phyloP scores from a whole-genome alignment of 1,139 yeast genomes.

The Hemisphaericaspora subhashii region DNA sequence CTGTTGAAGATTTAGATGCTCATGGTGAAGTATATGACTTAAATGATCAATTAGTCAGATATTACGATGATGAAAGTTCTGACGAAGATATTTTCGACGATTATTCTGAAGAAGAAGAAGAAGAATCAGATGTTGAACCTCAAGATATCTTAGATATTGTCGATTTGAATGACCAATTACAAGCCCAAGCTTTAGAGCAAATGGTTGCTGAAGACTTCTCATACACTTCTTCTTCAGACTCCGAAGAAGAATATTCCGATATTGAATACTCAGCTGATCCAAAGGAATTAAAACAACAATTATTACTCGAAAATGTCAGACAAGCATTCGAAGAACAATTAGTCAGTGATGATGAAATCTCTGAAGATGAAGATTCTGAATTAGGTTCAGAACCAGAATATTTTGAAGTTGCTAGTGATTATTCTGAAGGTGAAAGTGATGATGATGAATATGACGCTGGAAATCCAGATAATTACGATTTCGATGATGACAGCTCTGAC shows the following conservation, averaged over 20 bases:
- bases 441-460: constrained; percentile 26
- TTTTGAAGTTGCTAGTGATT: constrained; percentile 31
- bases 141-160: constrained; percentile 34
- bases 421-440: constrained; percentile 16
- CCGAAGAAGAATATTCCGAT: constrained; percentile 10
- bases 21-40: constrained; percentile 38
- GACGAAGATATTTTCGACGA: constrained; percentile 6
- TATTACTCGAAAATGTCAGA: constrained; percentile 41
- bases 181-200: constrained; percentile 27
- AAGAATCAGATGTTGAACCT: constrained; percentile 24
- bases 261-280: constrained; percentile 32
- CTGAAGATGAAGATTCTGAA: constrained; percentile 29
- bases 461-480: constrained; percentile 23
- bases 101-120: constrained; percentile 14
- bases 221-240: background rate
- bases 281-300: constrained; percentile 34
- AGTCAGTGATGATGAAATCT: constrained; percentile 31
- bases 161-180: constrained; percentile 38
- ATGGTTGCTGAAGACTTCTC: constrained; percentile 7
- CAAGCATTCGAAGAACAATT: constrained; percentile 40
- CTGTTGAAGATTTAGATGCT: constrained; percentile 35
- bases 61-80: constrained; percentile 29
- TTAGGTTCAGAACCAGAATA: constrained; percentile 34
- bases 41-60: constrained; percentile 41
- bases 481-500: constrained; percentile 24